A percentile compares a stretch with the other conserved stretches of the same genome.
Evolutionary conservation across 192 early-diverging fungal species (phyloP).

Genomic region (Umbelopsis ramanniana): DNA sequence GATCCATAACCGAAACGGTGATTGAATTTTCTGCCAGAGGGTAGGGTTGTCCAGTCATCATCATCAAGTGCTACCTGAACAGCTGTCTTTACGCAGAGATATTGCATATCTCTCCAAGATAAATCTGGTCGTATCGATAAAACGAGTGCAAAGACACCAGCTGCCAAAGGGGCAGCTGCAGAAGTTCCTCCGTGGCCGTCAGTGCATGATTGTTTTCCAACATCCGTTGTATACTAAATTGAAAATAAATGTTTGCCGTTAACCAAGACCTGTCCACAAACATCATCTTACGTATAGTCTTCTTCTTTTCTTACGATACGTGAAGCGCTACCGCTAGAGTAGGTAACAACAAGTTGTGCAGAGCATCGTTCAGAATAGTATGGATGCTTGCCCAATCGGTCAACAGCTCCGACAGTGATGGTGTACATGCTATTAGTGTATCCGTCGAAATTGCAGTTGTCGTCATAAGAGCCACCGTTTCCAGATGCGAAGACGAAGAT

Average conservation of each 20-base stretch:
- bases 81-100: conserved; percentile 79
- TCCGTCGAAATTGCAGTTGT: conserved; percentile 97
- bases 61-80: conserved; percentile 73
- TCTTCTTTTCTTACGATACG: conserved; percentile 65
- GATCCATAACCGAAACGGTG: conserved; percentile 96
- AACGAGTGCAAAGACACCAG: conserved; percentile 89
- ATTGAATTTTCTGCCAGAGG: conserved; percentile 78
- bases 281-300: no score
- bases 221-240: conserved; percentile 82
- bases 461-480: conserved; percentile 79
- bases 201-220: conserved; percentile 76
- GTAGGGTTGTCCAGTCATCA: conserved; percentile 71
- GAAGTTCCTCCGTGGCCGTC: conserved; percentile 89
- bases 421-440: conserved; percentile 97
- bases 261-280: neutral
- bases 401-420: conserved; percentile 89
- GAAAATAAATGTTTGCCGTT: conserved; percentile 6
- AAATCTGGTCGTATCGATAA: conserved; percentile 89
- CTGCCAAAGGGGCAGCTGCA: conserved; percentile 92
- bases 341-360: conserved; percentile 87
- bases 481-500: conserved; percentile 95
- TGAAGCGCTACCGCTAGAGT: conserved; percentile 77
- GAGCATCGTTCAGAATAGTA: conserved; percentile 87
- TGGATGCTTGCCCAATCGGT: conserved; percentile 77
- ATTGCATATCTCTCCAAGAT: conserved; percentile 93